Conservation (phyloP, 2,329 filamentous ascomycete genomes). For the Paradendryphiella salina region DNA sequence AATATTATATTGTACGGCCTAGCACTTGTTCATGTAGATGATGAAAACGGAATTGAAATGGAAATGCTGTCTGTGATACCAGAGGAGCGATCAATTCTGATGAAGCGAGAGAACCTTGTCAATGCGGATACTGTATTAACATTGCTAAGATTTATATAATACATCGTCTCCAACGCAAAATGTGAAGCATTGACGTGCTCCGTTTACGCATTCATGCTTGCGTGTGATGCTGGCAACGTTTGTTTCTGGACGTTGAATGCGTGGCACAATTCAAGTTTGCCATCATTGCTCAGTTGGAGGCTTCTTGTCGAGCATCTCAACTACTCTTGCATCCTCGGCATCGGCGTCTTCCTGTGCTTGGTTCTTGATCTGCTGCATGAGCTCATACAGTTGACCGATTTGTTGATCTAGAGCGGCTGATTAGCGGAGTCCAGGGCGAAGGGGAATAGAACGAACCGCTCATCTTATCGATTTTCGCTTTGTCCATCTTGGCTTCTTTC, state of each 20-base stretch:
- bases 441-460: constrained; percentile 66
- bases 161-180: constrained; percentile 1
- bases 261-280: constrained; percentile 10
- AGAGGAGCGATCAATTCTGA: not conserved
- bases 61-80: not conserved
- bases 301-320: constrained; percentile 40
- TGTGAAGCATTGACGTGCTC: constrained; percentile 15
- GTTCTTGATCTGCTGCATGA: constrained; percentile 79
- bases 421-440: constrained; percentile 4
- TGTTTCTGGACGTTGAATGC: constrained; percentile 8
- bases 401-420: constrained; percentile 72
- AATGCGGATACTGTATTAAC: constrained; percentile 8
- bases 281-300: constrained; percentile 35
- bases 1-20: too few relatives aligned
- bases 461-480: constrained; percentile 85
- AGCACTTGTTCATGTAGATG: not conserved
- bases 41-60: not conserved
- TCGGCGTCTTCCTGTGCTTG: constrained; percentile 55
- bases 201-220: constrained; percentile 8
- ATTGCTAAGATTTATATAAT: constrained; percentile 29
- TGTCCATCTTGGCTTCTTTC: constrained; percentile 82
- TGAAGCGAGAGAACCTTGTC: constrained; percentile 3
- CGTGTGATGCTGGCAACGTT: constrained; percentile 21
- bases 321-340: constrained; percentile 20
- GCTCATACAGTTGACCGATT: constrained; percentile 87